A percentile compares a stretch with the other conserved stretches of the same genome.
phyloP scores from a whole-genome alignment of 495 filamentous ascomycete genomes.

The Aspergillus coremiiformis region DNA sequence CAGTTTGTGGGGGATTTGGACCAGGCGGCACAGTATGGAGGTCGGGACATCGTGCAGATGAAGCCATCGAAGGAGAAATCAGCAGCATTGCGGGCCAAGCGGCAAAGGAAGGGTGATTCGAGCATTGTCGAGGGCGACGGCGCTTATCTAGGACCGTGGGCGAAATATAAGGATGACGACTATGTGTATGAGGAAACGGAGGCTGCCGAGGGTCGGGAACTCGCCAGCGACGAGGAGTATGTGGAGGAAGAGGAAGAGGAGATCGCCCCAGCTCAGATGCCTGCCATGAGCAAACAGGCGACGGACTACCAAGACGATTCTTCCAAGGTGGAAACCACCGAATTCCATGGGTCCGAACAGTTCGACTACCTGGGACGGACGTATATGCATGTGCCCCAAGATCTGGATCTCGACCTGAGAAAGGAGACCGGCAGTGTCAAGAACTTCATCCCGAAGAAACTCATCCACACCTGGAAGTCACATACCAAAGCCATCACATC shows the following conservation, averaged over 20 bases:
- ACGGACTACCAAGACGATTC: constrained; percentile 53
- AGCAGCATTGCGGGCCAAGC: constrained; percentile 55
- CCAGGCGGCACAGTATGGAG: constrained; percentile 42
- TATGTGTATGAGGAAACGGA: constrained; percentile 54
- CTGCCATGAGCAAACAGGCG: constrained; percentile 47
- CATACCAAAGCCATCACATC: constrained; percentile 82
- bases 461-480: constrained; percentile 79
- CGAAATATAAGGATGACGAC: constrained; percentile 63
- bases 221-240: constrained; percentile 73
- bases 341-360: constrained; percentile 75
- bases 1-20: constrained; percentile 50
- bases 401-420: constrained; percentile 79
- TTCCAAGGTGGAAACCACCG: constrained; percentile 64
- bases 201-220: constrained; percentile 47
- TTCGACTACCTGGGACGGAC: constrained; percentile 90
- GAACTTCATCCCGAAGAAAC: constrained; percentile 91
- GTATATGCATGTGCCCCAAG: constrained; percentile 80
- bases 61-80: constrained; percentile 60
- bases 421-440: constrained; percentile 72
- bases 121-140: constrained; percentile 76
- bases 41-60: constrained; percentile 51
- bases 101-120: constrained; percentile 78
- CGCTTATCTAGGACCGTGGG: constrained; percentile 92
- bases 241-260: constrained; percentile 52
- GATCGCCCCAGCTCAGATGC: constrained; percentile 40